These are phyloP conservation scores for Syzygium aqueum DNA, from an alignment of 345 rosid genomes.

Conservation along the genomic window DNA sequence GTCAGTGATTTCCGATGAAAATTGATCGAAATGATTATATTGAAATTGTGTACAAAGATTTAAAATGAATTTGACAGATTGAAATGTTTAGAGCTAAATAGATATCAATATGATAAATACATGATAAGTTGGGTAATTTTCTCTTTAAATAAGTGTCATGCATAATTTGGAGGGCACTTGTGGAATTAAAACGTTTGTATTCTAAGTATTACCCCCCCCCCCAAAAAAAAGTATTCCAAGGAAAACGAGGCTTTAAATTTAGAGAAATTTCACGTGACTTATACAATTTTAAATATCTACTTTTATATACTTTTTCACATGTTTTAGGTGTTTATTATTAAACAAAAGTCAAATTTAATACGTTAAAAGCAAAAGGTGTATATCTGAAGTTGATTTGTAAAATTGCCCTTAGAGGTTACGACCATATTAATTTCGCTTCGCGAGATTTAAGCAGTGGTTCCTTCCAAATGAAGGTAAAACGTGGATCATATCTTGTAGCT, in stretches of 20 bases:
- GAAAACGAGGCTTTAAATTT: neutral
- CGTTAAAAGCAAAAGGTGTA: neutral
- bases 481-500: neutral
- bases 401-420: neutral
- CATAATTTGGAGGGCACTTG: neutral
- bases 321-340: neutral
- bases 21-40: accelerated
- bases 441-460: neutral
- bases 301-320: neutral
- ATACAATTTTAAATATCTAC: neutral
- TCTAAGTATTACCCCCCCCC: neutral
- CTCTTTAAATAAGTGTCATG: neutral
- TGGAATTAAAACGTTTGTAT: neutral
- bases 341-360: neutral
- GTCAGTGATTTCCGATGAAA: neutral
- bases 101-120: neutral
- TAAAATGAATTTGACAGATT: accelerated
- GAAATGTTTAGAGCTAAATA: neutral
- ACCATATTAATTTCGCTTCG: neutral
- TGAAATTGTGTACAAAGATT: accelerated
- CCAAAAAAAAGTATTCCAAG: neutral
- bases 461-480: neutral
- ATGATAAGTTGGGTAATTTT: neutral
- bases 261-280: neutral
- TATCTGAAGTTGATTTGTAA: neutral